These are phyloP conservation scores for Cichorium intybus DNA, from an alignment of 140 eudicot genomes.

Conservation along the genomic window DNA sequence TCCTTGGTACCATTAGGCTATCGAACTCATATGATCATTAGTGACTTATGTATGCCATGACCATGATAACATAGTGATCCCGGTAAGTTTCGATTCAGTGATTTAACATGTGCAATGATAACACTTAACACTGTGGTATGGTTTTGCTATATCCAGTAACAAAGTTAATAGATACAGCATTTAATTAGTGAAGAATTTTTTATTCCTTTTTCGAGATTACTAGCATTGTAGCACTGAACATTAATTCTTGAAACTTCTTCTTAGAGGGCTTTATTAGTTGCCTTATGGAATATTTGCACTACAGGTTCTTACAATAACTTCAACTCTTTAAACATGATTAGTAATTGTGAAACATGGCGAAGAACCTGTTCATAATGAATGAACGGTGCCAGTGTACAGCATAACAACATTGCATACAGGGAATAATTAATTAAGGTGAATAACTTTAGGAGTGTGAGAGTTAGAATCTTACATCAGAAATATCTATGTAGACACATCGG, in stretches of 20 bases:
- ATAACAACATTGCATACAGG: background rate
- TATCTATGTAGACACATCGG: constrained; percentile 52
- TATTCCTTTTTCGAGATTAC: background rate
- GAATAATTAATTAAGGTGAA: background rate
- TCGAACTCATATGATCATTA: too few relatives aligned
- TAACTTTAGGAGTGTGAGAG: too few relatives aligned
- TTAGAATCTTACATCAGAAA: constrained; percentile 52
- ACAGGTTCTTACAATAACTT: background rate
- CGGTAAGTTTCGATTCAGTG: too few relatives aligned
- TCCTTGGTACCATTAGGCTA: too few relatives aligned
- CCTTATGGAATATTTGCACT: background rate
- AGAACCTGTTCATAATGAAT: background rate
- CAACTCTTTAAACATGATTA: background rate
- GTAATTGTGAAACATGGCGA: background rate
- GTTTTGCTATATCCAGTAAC: too few relatives aligned
- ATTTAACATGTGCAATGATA: too few relatives aligned
- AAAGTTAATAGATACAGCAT: too few relatives aligned
- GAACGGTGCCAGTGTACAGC: background rate
- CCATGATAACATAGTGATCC: too few relatives aligned
- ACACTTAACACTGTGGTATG: too few relatives aligned
- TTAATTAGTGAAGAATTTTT: background rate
- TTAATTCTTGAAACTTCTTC: background rate
- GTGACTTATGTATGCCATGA: too few relatives aligned
- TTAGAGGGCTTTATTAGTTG: too few relatives aligned
- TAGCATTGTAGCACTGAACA: too few relatives aligned